These are phyloP conservation scores for Colletotrichum somersetense DNA, from an alignment of 2,329 filamentous ascomycete species.

Conservation along the genomic window DNA sequence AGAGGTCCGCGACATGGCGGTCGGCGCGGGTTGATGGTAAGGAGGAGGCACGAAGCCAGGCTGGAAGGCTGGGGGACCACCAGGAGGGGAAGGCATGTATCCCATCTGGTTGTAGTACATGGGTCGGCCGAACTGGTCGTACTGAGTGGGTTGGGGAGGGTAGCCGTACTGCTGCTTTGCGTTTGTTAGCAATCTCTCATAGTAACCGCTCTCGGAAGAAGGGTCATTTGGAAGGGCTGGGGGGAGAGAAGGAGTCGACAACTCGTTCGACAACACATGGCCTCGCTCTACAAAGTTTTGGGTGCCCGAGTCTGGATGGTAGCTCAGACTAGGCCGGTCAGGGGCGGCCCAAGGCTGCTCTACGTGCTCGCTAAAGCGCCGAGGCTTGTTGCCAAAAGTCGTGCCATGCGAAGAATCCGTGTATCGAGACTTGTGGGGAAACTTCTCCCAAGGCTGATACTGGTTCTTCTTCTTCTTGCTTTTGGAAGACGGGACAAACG, in stretches of 20 bases:
- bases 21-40: slow-evolving; percentile 57
- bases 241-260: slow-evolving; percentile 10
- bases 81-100: slow-evolving; percentile 59
- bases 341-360: slow-evolving; percentile 51
- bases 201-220: slow-evolving; percentile 76
- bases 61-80: slow-evolving; percentile 58
- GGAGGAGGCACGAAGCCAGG: slow-evolving; percentile 57
- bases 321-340: slow-evolving; percentile 9
- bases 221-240: slow-evolving; percentile 65
- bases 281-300: slow-evolving; percentile 47
- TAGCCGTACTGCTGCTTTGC: slow-evolving; percentile 76
- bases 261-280: slow-evolving; percentile 44
- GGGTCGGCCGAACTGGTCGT: slow-evolving; percentile 56
- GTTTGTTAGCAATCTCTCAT: slow-evolving; percentile 79
- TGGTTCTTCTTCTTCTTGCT: slow-evolving; percentile 57
- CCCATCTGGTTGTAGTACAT: slow-evolving; percentile 61
- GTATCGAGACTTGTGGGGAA: slow-evolving; percentile 55
- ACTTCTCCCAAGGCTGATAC: slow-evolving; percentile 54
- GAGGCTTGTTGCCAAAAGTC: slow-evolving; percentile 50
- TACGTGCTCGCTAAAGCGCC: slow-evolving; percentile 61
- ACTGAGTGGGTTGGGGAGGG: slow-evolving; percentile 57
- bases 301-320: slow-evolving; percentile 27
- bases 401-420: slow-evolving; percentile 54
- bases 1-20: slow-evolving; percentile 83
- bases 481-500: slow-evolving; percentile 51